Evolutionary conservation across 1,284 basidiomycete genomes (phyloP), one percentile per base, ranked within the genome.

Genomic region (Schizophyllum amplum): DNA sequence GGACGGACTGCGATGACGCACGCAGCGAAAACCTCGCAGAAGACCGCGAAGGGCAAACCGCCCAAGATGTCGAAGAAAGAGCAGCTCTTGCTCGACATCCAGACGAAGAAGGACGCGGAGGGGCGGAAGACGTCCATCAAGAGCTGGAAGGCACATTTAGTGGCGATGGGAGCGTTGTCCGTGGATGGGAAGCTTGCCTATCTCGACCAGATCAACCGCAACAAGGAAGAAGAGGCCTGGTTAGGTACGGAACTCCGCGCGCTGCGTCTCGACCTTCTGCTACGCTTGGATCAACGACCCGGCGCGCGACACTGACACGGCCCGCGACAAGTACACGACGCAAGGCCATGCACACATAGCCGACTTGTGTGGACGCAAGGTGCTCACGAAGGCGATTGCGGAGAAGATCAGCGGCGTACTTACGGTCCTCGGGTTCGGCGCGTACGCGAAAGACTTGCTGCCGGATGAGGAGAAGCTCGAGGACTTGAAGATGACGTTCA

Each of bases 111-210:
- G 62, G 66, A 70, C 26, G 62, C 64, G 3, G 72, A 72, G 47
- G 69, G 72, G 51, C 70, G 75, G 24, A 67, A 67, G 7, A 67
- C 69, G 13, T 73, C 75, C 21, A 65, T 66, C 46, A 60, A 60
- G 4, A 83, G 81, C 80, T 84, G 82, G 82, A 64, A 68, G 33
- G 72, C 71, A 22, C 74, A 79, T 55, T 69, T 81, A 21, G 65
- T 67, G 7, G 58, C 62, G 1, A 62, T 82, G 60, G 64, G 67
- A 50, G 64, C 67, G 47, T 58, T 69, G 62, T 47, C 67, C 1
- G 62, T 65, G 2, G 42, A 63, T 15, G 59, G 67, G 17, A 71
- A 75, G 61, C 62, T 72, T 56, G 61, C 66, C 46, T 63, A 68
- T 48, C 27, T 80, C 55, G 66, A 73, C 1, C 64, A 61, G 5